phyloP scores from a whole-genome alignment of 1,139 yeast genomes.

The Saccharomyces hybrid region DNA sequence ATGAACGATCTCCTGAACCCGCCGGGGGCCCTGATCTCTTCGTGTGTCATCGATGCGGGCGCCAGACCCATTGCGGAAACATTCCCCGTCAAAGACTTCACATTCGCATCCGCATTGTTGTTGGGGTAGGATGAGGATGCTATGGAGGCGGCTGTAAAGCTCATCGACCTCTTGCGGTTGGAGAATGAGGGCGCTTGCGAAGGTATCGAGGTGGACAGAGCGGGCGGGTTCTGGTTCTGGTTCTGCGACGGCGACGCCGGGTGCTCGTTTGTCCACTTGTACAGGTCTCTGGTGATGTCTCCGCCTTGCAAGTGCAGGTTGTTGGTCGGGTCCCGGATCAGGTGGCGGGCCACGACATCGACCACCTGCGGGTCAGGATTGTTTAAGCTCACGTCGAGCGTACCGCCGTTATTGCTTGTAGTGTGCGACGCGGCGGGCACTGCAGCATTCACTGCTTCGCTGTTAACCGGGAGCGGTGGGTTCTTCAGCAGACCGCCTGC shows the following conservation, averaged over 20 bases:
- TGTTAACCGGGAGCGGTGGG: background rate
- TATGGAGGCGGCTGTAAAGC: slow-evolving; percentile 25
- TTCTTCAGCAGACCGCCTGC: background rate
- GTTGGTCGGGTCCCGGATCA: slow-evolving; percentile 33
- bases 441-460: background rate
- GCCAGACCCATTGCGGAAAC: background rate
- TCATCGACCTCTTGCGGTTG: slow-evolving; percentile 26
- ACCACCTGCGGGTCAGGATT: slow-evolving; percentile 50
- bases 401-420: background rate
- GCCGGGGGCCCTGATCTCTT: slow-evolving; percentile 81
- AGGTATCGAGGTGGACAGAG: background rate
- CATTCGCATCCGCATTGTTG: slow-evolving; percentile 5
- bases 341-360: slow-evolving; percentile 50
- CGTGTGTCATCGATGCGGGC: slow-evolving; percentile 37
- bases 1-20: slow-evolving; percentile 85
- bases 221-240: background rate
- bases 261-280: slow-evolving; percentile 29
- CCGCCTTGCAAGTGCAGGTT: slow-evolving; percentile 72
- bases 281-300: slow-evolving; percentile 75
- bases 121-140: slow-evolving; percentile 13
- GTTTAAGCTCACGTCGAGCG: slow-evolving; percentile 34
- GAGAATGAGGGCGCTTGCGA: background rate
- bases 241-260: slow-evolving; percentile 4
- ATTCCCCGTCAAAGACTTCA: slow-evolving; percentile 5
- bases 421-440: background rate